Evolutionary conservation across 495 filamentous ascomycete species (phyloP).

Genomic region (Lophiotrema nucula): DNA sequence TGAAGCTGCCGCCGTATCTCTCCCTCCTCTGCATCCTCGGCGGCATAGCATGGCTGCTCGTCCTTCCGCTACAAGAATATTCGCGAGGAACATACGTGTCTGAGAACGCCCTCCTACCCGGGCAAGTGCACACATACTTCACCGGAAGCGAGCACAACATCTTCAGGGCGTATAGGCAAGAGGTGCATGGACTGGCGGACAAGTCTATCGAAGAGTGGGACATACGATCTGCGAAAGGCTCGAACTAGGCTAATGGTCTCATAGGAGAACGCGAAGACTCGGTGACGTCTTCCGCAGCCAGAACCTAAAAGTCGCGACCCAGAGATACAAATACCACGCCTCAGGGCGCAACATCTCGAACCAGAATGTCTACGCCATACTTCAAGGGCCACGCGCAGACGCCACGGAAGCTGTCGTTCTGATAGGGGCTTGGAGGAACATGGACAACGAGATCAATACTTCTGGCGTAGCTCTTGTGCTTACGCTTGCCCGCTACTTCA

Average conservation of each 20-base stretch:
- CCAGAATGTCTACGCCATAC: constrained; percentile 89
- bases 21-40: constrained; percentile 84
- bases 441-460: constrained; percentile 73
- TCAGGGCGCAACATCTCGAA: constrained; percentile 71
- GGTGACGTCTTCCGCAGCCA: constrained; percentile 70
- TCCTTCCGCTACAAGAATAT: constrained; percentile 91
- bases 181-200: constrained; percentile 52
- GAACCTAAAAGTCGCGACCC: constrained; percentile 80
- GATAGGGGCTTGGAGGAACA: constrained; percentile 83
- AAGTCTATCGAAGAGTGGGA: constrained; percentile 33
- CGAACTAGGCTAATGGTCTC: not conserved
- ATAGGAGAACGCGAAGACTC: constrained; percentile 56
- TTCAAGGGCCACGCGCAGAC: constrained; percentile 93
- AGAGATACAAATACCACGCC: constrained; percentile 77
- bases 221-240: no score
- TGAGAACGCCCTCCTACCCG: constrained; percentile 92
- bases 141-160: constrained; percentile 92
- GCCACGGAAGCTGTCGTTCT: constrained; percentile 98
- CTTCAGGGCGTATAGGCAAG: constrained; percentile 87
- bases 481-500: constrained; percentile 90
- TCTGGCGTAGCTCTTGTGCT: constrained; percentile 83
- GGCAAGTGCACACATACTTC: constrained; percentile 97
- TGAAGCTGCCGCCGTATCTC: constrained; percentile 75
- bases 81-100: constrained; percentile 93
- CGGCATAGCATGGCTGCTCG: constrained; percentile 86